These are phyloP conservation scores for Camillea tinctor DNA, from an alignment of 2,329 filamentous ascomycete genomes.

Conservation along the genomic window DNA sequence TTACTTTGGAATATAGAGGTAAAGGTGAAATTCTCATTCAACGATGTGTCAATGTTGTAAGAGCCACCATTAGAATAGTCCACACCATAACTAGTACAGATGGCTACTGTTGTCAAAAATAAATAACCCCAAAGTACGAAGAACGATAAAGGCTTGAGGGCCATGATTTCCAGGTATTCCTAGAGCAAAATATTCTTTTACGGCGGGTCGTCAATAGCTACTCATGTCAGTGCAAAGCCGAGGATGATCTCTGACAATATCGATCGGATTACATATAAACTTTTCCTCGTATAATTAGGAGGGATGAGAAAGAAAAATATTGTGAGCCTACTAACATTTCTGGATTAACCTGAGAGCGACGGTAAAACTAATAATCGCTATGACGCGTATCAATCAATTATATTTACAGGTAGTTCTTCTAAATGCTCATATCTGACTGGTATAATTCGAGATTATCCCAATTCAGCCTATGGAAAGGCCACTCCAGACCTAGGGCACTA, in stretches of 20 bases:
- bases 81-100: conserved; percentile 37
- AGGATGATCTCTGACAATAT: no score
- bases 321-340: no score
- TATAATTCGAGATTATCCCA: not conserved
- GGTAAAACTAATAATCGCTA: no score
- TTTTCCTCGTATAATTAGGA: no score
- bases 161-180: no score
- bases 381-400: not conserved
- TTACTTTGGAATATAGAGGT: conserved; percentile 38
- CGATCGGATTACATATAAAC: no score
- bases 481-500: not conserved
- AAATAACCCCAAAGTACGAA: conserved; percentile 15
- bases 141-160: conserved; percentile 8
- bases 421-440: not conserved
- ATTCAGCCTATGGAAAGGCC: not conserved
- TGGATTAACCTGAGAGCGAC: no score
- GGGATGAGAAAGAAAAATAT: no score
- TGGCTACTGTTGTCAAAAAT: conserved; percentile 17
- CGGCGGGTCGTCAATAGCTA: no score
- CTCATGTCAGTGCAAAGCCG: no score
- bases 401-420: not conserved
- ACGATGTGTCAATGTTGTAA: conserved; percentile 38
- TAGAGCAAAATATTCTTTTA: no score
- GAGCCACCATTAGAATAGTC: conserved; percentile 39
- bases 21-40: conserved; percentile 39